Conservation (phyloP, 345 rosid species). For the Citrus glauca region DNA sequence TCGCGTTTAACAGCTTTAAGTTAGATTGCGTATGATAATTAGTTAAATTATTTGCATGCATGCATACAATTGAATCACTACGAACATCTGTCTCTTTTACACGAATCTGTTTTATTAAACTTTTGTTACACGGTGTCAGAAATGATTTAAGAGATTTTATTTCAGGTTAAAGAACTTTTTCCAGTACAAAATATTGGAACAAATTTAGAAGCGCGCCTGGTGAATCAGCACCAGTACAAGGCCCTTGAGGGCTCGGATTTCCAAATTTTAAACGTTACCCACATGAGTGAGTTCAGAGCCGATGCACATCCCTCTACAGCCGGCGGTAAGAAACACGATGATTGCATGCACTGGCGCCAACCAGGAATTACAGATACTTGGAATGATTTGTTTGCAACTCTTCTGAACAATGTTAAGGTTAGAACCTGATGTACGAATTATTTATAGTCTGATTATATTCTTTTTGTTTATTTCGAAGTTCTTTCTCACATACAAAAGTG, state of each 20-base stretch:
- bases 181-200: conserved; percentile 61
- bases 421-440: conserved; percentile 12
- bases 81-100: neutral
- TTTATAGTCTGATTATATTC: neutral
- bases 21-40: neutral
- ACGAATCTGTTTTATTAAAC: neutral
- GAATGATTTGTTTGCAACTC: conserved; percentile 64
- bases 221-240: conserved; percentile 55
- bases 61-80: neutral
- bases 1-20: neutral
- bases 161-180: conserved; percentile 73
- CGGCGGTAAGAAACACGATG: conserved; percentile 87
- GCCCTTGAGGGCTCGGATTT: conserved; percentile 51
- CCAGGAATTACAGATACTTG: conserved; percentile 87
- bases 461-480: neutral
- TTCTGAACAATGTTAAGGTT: conserved; percentile 25
- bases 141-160: neutral
- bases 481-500: no score
- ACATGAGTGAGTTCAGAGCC: conserved; percentile 85
- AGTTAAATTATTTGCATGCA: neutral
- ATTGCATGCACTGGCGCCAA: conserved; percentile 98
- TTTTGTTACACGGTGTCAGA: neutral
- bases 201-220: conserved; percentile 69
- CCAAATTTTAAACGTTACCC: conserved; percentile 69
- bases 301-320: conserved; percentile 81